Percentiles rank a stretch among this genome's conserved stretches.
These are phyloP conservation scores for Debaryomycetaceae sp. DNA, from an alignment of 1,139 yeast genomes.

Conservation along the genomic window DNA sequence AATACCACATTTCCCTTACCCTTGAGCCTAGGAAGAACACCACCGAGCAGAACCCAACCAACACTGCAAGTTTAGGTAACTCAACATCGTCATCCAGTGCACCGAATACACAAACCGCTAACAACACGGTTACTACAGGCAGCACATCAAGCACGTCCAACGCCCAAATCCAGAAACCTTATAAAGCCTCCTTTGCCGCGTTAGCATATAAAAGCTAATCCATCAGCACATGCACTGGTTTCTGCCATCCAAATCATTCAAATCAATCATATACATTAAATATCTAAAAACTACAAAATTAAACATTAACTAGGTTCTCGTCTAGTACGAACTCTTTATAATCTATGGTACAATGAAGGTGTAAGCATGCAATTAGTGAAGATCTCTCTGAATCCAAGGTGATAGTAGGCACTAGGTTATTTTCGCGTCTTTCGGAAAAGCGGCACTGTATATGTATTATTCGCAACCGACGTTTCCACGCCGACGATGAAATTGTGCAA, in stretches of 20 bases:
- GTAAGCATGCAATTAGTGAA: background rate
- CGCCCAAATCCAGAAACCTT: background rate
- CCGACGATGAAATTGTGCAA: conserved; percentile 3
- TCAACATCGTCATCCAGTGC: conserved; percentile 3
- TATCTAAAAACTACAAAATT: background rate
- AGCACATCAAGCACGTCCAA: background rate
- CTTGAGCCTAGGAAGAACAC: conserved; percentile 63
- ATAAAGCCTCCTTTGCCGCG: background rate
- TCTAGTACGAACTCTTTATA: background rate
- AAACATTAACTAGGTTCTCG: background rate
- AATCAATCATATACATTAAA: background rate
- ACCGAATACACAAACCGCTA: background rate
- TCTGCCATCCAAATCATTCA: background rate
- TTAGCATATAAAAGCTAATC: background rate
- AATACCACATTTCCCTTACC: conserved; percentile 69
- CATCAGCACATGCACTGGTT: background rate
- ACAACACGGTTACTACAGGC: background rate
- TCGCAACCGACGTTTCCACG: conserved; percentile 1
- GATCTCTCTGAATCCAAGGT: background rate
- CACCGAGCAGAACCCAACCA: conserved; percentile 1
- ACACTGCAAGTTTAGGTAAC: background rate
- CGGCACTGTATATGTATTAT: conserved; percentile 3
- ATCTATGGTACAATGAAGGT: background rate
- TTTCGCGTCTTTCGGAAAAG: background rate
- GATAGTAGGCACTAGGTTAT: background rate